Conservation (phyloP, 1,284 basidiomycete genomes). For the Heliocybe sulcata region DNA sequence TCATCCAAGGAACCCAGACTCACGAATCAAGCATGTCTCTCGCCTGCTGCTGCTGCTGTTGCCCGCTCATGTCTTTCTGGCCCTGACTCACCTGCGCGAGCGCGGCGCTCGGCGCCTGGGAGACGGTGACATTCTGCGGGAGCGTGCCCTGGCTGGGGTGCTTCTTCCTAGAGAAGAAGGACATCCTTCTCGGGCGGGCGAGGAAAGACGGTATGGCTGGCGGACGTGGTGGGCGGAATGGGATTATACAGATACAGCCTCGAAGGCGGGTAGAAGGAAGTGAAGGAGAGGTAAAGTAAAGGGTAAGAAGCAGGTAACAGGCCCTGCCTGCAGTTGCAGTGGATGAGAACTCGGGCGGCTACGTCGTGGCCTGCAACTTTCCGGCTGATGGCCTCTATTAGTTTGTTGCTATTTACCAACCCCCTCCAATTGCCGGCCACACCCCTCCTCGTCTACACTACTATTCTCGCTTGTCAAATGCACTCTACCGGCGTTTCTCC, state of each 20-base stretch:
- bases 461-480: neutral
- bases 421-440: neutral
- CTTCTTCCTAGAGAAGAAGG: conserved; percentile 74
- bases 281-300: neutral
- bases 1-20: neutral
- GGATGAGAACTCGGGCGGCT: neutral
- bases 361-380: neutral
- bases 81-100: conserved; percentile 34
- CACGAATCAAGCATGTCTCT: neutral
- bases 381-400: neutral
- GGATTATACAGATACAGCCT: neutral
- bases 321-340: neutral
- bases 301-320: neutral
- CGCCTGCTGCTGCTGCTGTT: neutral
- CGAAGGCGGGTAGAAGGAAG: neutral
- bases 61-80: neutral
- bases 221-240: conserved; percentile 3
- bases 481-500: neutral
- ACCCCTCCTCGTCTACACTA: neutral
- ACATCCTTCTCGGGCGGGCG: conserved; percentile 54
- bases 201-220: conserved; percentile 40
- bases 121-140: conserved; percentile 35
- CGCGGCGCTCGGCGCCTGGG: conserved; percentile 53
- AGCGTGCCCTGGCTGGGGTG: conserved; percentile 18
- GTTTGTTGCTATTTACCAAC: neutral